Base-by-base conservation (phyloP, 805 yeast species). In the Suhomyces xylopsoci region DNA sequence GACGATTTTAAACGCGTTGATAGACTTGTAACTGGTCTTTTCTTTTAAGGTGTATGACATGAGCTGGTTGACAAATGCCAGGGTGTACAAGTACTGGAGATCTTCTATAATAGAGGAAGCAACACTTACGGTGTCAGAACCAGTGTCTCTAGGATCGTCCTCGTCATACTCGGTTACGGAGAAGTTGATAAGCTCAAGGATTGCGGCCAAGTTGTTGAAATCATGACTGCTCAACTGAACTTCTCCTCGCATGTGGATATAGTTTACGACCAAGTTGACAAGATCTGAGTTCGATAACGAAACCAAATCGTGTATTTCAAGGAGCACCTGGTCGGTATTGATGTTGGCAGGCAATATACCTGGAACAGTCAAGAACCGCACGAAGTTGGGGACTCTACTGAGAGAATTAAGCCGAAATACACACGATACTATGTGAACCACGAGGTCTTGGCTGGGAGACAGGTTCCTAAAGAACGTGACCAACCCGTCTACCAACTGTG, bases 31-130 rank as follows among this genome's bases (percentile, higher is more conserved):
- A 20, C 30, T 6, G 14, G 19, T 25, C 9, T 25, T 25, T 25
- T 25, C 26, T 9, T 26, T 9, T 8, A 7, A 36, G 26, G 43
- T 40, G 22, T 17, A 14, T 12, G 51, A 32, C 26, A 64, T 57
- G 14, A 62, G 60, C 24, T 55, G 52, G 36, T 59, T 58, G 20
- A 69, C 59, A 51, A 66, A 69, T 1, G 40, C 28, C 1, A 63
- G 52, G 1, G 68, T 53, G 50, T 63, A 67, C 15, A 69, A 51
- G 5, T 38, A 45, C 41, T 62, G 51, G 17, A 38, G 45, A 1
- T 14, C 24, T 22, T 46, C 49, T 2, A 50, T 45, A 15, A 17
- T 6, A 8, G 2, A 7, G 2, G 12, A 5, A 5, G 50, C n/a
- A n/a, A n/a, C n/a, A n/a, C n/a, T n/a, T n/a, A n/a, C n/a, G n/a